Evolutionary conservation across 805 yeast genomes (phyloP), one percentile per base, ranked within the genome.

Genomic region (Candida broadrunensis): DNA sequence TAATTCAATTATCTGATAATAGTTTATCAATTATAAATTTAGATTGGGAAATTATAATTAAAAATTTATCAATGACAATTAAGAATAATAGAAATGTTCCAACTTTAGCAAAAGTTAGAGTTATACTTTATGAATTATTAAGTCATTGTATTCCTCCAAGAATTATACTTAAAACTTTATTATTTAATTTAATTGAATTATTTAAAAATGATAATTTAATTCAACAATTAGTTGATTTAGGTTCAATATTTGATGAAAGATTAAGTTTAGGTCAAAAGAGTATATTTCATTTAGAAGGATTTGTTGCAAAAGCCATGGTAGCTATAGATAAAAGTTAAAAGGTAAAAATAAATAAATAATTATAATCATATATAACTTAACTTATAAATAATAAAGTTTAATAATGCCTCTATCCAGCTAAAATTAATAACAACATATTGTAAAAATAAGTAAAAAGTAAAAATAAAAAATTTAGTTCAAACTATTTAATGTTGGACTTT

Each of bases 71-170:
- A 1, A 65, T 59, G 5, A 73, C 78, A 12, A 78, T 89, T 31
- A 61, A 72, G 32, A 70, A 72, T 38, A 84, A 80, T 33, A 76
- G 88, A 49, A 74, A 82, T 1, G 95, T 89, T 17, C 70, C 81
- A 14, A 70, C 70, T 27, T 59, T 78, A 44, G 78, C 78, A 29
- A 77, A 81, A 56, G 66, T 83, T 51, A 73, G 95, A 71, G 67
- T 85, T 25, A 70, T 80, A 19, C 65, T 91, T 36, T 86, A 93
- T 61, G 97, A 93, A 58, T 67, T 93, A 26, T 63, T 93, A 25
- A 81, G 97, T 0, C 99, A 93, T 61, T 90, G 98, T 51, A 91
- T 93, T 30, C 98, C 99, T 0, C 83, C 97, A 2, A 76, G 82
- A 43, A 66, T 80, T n/a, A 82, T 93, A 16, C 65, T 91, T 50